Conservation (phyloP, 768 basidiomycete species). For the Pulveroboletus ravenelii region DNA sequence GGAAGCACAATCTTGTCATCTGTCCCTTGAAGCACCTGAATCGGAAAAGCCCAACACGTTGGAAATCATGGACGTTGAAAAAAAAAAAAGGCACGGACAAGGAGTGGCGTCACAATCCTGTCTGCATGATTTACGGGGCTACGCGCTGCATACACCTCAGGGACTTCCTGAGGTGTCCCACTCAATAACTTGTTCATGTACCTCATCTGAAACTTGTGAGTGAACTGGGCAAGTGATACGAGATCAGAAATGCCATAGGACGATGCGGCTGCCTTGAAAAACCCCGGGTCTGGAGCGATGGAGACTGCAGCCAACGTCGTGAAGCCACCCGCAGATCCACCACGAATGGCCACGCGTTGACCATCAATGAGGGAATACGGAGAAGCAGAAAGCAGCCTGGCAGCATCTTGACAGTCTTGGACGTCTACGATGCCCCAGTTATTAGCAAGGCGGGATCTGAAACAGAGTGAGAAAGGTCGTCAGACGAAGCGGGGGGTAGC, state of each 20-base stretch:
- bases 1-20: slow-evolving; percentile 64
- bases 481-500: neutral
- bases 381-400: slow-evolving; percentile 41
- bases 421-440: slow-evolving; percentile 77
- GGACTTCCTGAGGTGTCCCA: slow-evolving; percentile 47
- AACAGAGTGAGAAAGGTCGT: neutral
- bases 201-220: slow-evolving; percentile 67
- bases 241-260: slow-evolving; percentile 71
- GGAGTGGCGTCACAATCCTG: slow-evolving; percentile 56
- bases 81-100: slow-evolving; percentile 39
- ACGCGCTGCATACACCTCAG: slow-evolving; percentile 52
- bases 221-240: slow-evolving; percentile 48
- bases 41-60: slow-evolving; percentile 7
- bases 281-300: slow-evolving; percentile 37
- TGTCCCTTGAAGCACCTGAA: slow-evolving; percentile 65
- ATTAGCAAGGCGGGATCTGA: slow-evolving; percentile 47
- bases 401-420: slow-evolving; percentile 56
- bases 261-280: slow-evolving; percentile 57
- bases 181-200: slow-evolving; percentile 65
- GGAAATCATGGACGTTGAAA: neutral
- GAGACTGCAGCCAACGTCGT: slow-evolving; percentile 52
- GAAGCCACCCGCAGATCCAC: slow-evolving; percentile 70
- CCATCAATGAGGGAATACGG: slow-evolving; percentile 57
- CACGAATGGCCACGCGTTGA: slow-evolving; percentile 62
- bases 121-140: slow-evolving; percentile 62